These are phyloP conservation scores for Davidsoniella eucalypti DNA, from an alignment of 2,329 filamentous ascomycete genomes.

Conservation along the genomic window DNA sequence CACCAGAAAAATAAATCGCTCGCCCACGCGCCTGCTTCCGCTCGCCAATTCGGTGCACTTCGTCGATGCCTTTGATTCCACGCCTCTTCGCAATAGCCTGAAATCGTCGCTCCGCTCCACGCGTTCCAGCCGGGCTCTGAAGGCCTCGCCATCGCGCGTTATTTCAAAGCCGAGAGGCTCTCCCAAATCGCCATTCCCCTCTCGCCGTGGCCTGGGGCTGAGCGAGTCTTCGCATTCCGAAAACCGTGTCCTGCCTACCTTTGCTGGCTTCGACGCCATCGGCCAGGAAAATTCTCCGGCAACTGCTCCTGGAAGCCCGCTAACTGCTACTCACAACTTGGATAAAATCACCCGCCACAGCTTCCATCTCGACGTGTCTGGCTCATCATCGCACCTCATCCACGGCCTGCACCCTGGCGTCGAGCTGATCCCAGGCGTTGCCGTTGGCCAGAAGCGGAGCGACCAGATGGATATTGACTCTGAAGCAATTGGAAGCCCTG, in stretches of 20 bases:
- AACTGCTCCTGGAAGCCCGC: constrained; percentile 22
- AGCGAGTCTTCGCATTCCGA: constrained; percentile 53
- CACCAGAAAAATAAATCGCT: constrained; percentile 15
- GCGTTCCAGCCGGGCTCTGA: constrained; percentile 37
- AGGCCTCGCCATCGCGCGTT: constrained; percentile 31
- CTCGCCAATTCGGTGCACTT: constrained; percentile 21
- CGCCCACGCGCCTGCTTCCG: constrained; percentile 10
- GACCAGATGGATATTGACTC: constrained; percentile 86
- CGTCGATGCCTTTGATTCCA: constrained; percentile 43
- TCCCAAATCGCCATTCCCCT: constrained; percentile 58
- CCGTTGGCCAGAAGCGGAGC: constrained; percentile 46
- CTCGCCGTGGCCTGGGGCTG: constrained; percentile 43
- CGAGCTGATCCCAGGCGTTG: constrained; percentile 10
- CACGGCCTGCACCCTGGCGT: constrained; percentile 4
- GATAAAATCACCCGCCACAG: constrained; percentile 38
- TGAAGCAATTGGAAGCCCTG: constrained; percentile 61
- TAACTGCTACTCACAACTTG: constrained; percentile 24
- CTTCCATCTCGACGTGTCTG: constrained; percentile 27
- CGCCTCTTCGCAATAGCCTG: constrained; percentile 31
- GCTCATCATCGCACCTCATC: constrained; percentile 1
- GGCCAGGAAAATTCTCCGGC: constrained; percentile 26
- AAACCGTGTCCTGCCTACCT: constrained; percentile 38
- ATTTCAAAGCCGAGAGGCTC: constrained; percentile 50
- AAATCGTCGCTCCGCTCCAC: constrained; percentile 50
- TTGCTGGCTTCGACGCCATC: constrained; percentile 12